These are phyloP conservation scores for Noccaea bulbosa DNA, from an alignment of 345 rosid species.

Conservation along the genomic window DNA sequence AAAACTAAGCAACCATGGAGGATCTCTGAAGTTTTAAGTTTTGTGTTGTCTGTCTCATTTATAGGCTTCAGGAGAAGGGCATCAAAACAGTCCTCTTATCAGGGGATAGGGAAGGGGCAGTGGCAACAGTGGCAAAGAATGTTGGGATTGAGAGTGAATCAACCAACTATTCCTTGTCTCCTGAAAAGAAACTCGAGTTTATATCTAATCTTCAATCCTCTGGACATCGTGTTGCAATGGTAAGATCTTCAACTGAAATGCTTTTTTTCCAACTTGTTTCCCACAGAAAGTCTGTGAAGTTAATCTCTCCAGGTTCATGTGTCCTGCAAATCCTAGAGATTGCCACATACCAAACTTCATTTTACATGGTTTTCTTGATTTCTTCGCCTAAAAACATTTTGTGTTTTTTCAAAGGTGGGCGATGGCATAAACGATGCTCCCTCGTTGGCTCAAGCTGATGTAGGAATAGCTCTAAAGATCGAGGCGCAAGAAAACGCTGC, in stretches of 20 bases:
- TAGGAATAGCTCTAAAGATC: slow-evolving; percentile 84
- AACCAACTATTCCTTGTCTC: slow-evolving; percentile 73
- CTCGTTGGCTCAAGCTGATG: slow-evolving; percentile 88
- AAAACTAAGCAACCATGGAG: neutral
- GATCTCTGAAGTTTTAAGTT: slow-evolving; percentile 2
- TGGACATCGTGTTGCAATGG: slow-evolving; percentile 91
- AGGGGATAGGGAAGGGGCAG: slow-evolving; percentile 99
- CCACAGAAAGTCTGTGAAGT: neutral
- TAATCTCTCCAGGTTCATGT: neutral
- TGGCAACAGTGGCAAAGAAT: slow-evolving; percentile 70
- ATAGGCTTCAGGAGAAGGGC: slow-evolving; percentile 80
- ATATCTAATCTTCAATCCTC: slow-evolving; percentile 77
- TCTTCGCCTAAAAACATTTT: slow-evolving; percentile 8
- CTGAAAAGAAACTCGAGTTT: slow-evolving; percentile 69
- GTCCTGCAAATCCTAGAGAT: neutral
- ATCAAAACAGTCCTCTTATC: slow-evolving; percentile 84
- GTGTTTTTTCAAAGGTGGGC: slow-evolving; percentile 65
- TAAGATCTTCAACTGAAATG: slow-evolving; percentile 36
- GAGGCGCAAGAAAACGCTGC: slow-evolving; percentile 96
- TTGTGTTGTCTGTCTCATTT: slow-evolving; percentile 34
- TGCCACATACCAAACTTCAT: neutral
- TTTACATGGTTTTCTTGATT: neutral
- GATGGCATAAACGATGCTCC: slow-evolving; percentile 99
- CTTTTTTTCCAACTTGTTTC: neutral
- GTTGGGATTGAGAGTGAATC: slow-evolving; percentile 70